Evolutionary conservation across 108 stramenopile species (phyloP), one percentile per base, ranked within the genome.

Genomic region (Craspedostauros australis): DNA sequence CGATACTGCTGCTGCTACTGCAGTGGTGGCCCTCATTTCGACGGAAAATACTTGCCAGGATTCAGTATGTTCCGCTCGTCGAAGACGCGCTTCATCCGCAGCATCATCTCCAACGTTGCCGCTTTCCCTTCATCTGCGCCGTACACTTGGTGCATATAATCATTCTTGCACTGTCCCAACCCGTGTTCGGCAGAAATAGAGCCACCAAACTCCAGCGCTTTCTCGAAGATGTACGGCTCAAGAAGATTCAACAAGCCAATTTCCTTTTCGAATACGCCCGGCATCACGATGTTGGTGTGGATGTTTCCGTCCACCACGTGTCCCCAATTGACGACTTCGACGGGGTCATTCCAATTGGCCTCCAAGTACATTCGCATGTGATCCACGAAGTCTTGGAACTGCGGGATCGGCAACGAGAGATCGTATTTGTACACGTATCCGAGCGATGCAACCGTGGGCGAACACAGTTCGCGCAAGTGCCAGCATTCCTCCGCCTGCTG

Each of bases 131-230:
- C 39, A 54, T 52, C 39, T 37, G 52, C 4, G 56, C 34, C 73
- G 57, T 68, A 46, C 40, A 75, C 57, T 34, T 58, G 45, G 18
- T 36, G 8, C 32, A 94, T 39, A 48, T 62, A 74, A 20, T 72
- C 48, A 31, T 75, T 56, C 60, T 99, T 99, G 55, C 76, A 71
- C 73, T 94, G 91, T 18, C 98, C 98, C 34, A 99, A 60, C 31
- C 98, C 98, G 70, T 99, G 98, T 70, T 99, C 98, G 5, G 98
- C 98, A 20, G 91, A 93, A 22, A 99, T 93, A 46, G 94, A 95
- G n/a, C 98, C 98, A n/a, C 76, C 70, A 11, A 73, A 56, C 37
- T 53, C 46, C 39, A 77, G 28, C 6, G 96, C 84, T 30, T 56
- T 61, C 24, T 82, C 71, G 54, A 91, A 86, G 24, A 98, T 60